A percentile compares a stretch with the other conserved stretches of the same genome.
These are phyloP conservation scores for Mariannaea elegans DNA, from an alignment of 2,329 filamentous ascomycete species.

Conservation along the genomic window DNA sequence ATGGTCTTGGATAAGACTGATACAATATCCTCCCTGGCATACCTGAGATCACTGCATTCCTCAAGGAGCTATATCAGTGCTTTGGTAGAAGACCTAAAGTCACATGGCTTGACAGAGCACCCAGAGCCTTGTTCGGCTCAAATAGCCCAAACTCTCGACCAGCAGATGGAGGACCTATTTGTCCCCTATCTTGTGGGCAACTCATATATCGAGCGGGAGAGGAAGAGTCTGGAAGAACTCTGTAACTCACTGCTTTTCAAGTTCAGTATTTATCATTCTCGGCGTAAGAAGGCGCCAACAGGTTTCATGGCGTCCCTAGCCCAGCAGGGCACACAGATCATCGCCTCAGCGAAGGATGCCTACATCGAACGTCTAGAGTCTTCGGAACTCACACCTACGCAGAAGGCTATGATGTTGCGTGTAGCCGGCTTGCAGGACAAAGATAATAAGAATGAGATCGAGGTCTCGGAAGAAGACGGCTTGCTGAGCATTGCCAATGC, in stretches of 20 bases:
- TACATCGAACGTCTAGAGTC: conserved; percentile 91
- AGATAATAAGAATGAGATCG: conserved; percentile 84
- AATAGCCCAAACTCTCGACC: conserved; percentile 78
- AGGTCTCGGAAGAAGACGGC: conserved; percentile 91
- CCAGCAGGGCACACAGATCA: conserved; percentile 87
- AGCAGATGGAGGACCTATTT: conserved; percentile 81
- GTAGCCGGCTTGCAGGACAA: conserved; percentile 85
- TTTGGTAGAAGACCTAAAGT: conserved; percentile 91
- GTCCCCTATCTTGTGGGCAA: conserved; percentile 75
- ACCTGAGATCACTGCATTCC: conserved; percentile 88
- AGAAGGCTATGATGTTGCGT: conserved; percentile 88
- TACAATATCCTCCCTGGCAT: conserved; percentile 89
- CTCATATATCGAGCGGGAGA: conserved; percentile 76
- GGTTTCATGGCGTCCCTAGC: conserved; percentile 93
- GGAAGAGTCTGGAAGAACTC: conserved; percentile 76
- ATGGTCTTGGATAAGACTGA: conserved; percentile 96
- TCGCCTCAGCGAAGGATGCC: conserved; percentile 87
- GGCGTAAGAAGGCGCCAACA: conserved; percentile 86
- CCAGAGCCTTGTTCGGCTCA: conserved; percentile 90
- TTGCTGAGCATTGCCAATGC: conserved; percentile 82
- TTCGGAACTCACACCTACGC: conserved; percentile 85
- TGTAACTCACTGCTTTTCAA: conserved; percentile 95
- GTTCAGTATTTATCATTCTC: conserved; percentile 93
- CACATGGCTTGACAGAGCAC: conserved; percentile 93
- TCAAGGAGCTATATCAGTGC: conserved; percentile 88